Evolutionary conservation across 495 filamentous ascomycete species (phyloP).

Genomic region (Podospora fimiseda): DNA sequence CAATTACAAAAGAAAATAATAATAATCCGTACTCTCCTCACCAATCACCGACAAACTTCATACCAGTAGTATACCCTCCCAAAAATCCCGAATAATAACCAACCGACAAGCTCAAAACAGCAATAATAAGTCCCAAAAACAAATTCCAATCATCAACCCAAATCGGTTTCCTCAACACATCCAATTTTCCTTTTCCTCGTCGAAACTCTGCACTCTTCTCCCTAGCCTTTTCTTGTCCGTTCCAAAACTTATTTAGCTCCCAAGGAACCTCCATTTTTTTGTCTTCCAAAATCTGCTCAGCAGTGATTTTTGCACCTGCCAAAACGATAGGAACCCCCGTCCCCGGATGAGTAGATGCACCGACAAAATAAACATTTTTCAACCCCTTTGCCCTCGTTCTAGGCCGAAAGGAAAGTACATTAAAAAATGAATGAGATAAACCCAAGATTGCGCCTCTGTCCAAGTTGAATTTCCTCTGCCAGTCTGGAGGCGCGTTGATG

Average conservation of each 20-base stretch:
- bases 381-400: constrained; percentile 47
- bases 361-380: constrained; percentile 55
- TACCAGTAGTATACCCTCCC: neutral
- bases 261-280: constrained; percentile 36
- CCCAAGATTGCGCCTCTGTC: constrained; percentile 65
- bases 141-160: constrained; percentile 9
- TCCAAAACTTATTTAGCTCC: constrained; percentile 8
- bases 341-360: constrained; percentile 64
- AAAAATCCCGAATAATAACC: neutral
- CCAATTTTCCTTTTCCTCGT: neutral
- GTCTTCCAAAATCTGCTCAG: constrained; percentile 49
- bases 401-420: constrained; percentile 61
- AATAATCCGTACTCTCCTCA: too few relatives aligned
- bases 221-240: constrained; percentile 3
- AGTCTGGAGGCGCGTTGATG: constrained; percentile 54
- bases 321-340: constrained; percentile 66
- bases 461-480: constrained; percentile 61
- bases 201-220: neutral
- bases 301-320: constrained; percentile 56
- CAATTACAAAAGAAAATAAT: too few relatives aligned
- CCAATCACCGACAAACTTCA: neutral
- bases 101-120: neutral
- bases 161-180: neutral
- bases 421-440: constrained; percentile 62
- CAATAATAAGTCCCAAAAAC: constrained; percentile 1